Evolutionary conservation across 208 protist species (phyloP).

Genomic region (Acanthamoeba sp.): DNA sequence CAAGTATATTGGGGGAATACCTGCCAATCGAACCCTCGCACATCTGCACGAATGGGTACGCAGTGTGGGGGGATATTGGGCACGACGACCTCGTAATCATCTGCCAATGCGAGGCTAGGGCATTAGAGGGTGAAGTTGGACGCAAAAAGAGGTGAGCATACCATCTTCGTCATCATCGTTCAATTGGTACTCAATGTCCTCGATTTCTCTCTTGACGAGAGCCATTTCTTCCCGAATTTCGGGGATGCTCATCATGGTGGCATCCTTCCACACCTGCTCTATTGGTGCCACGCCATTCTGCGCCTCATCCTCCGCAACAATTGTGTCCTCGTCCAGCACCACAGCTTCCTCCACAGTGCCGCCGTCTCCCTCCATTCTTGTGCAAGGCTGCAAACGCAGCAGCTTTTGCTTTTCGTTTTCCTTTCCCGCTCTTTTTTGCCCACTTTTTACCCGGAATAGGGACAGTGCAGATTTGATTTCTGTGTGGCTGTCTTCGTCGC

Average conservation of each 20-base stretch:
- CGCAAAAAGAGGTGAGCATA: background rate
- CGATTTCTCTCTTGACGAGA: background rate
- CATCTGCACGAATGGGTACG: constrained; percentile 84
- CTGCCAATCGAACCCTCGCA: constrained; percentile 83
- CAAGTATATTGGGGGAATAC: background rate
- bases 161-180: constrained; percentile 12
- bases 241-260: constrained; percentile 27
- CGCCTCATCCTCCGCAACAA: background rate
- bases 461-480: background rate
- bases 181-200: constrained; percentile 28
- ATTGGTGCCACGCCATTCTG: background rate
- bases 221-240: constrained; percentile 59
- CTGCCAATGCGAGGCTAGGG: background rate
- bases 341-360: background rate
- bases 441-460: background rate
- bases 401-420: background rate
- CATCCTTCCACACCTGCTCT: constrained; percentile 18
- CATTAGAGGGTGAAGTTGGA: background rate
- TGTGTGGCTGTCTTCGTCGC: background rate
- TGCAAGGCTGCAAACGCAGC: too few relatives aligned
- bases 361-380: background rate
- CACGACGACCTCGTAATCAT: constrained; percentile 75
- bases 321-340: background rate
- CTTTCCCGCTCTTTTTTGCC: background rate
- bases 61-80: constrained; percentile 81